Evolutionary conservation across 1,284 basidiomycete species (phyloP), one percentile per base, ranked within the genome.

Genomic region (Paramarasmius palmivorus): DNA sequence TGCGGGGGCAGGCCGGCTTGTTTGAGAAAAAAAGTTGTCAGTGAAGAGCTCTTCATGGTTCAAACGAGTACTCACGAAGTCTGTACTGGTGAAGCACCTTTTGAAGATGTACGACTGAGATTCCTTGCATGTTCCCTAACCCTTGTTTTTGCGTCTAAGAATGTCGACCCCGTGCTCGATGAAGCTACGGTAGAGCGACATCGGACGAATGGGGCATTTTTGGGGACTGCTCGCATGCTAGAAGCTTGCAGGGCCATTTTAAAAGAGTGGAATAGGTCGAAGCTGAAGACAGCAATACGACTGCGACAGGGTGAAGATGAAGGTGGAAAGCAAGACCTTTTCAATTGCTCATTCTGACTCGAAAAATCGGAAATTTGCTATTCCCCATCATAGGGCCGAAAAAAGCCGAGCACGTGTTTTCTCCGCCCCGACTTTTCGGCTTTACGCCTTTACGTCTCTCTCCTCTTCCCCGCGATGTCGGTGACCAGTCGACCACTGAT

Each of bases 101-200:
- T 72, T n/a, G 74, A 67, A 10, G 86, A 80, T 12, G 86, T 81
- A 59, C 83, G 83, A 68, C 88, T 89, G 64, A 93, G 81, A 61
- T 83, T 78, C 61, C 80, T 68, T 15, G 76, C 79, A 64, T 78
- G 84, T 64, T 90, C 88, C 61, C 82, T 74, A 48, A 93, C 85
- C 69, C 90, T 84, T 42, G 79, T 78, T 71, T 84, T 87, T 47
- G 86, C 85, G 37, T 89, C 86, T 53, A 85, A 65, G 64, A 88
- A 85, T 9, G 83, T 82, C 35, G 70, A 61, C 25, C 69, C 64
- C 5, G 75, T 65, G 45, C 23, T 52, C 14, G 68, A 59, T 32
- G 29, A 32, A 42, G 69, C 62, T 10, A 71, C 68, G n/a, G 82
- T 83, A 2, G 84, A 84, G 56, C 77, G 77, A 57, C 76, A 74